Evolutionary conservation across 139 green algal genomes (phyloP), one percentile per base, ranked within the genome.

Genomic region (Pleodorina starrii): DNA sequence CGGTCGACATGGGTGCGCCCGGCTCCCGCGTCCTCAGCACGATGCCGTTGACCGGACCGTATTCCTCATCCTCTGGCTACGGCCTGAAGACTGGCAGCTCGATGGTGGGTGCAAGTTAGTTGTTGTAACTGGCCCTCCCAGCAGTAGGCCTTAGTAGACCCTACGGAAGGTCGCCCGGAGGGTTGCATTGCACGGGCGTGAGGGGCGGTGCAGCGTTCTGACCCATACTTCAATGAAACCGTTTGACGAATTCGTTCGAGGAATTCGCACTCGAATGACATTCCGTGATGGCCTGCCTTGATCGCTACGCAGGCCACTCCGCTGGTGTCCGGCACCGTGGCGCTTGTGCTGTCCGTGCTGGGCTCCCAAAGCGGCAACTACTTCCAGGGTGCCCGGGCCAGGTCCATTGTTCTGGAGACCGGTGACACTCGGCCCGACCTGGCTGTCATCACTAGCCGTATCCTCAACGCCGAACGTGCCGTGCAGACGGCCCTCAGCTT

Each of bases 271-370:
- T n/a, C n/a, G n/a, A n/a, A n/a, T n/a, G n/a, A n/a, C n/a, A n/a
- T n/a, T n/a, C n/a, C 54, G 29, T 25, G 5, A 21, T 66, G 25
- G 25, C 54, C 29, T 66, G 21, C 29, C 54, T 5, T 12, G 54
- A 32, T 66, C 21, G 21, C 54, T 32, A 66, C 25, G 29, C 43
- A 82, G 74, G 76, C 89, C 44, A 87, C 89, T 0, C 89, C 89
- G 10, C 25, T 92, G 38, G 75, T 80, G 25, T 35, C 72, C 12
- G 89, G 83, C 29, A 40, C 43, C 3, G 89, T 59, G 21, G 89
- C 89, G 29, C 60, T 92, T n/a, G 83, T 89, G 73, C 35, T 86
- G 42, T 76, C 36, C 25, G 40, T 92, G 57, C 75, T 92, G 43
- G 89, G 74, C 4, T 29, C 73, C 5, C 10, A 2, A 0, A 25